Evolutionary conservation across 148 eudicot species (phyloP).

Genomic region (Rhododendron simsii): DNA sequence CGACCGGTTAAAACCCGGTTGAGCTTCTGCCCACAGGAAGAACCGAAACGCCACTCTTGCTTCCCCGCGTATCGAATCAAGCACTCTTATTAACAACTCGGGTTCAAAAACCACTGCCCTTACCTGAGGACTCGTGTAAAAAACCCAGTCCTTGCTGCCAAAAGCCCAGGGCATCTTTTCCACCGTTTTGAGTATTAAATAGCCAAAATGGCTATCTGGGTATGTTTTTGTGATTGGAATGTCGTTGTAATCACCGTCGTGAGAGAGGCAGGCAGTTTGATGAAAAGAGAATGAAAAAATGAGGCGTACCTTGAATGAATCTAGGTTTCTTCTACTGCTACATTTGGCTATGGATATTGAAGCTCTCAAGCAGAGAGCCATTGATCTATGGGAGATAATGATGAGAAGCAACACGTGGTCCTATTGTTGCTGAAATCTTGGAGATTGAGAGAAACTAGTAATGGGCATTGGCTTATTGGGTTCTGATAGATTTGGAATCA

Average conservation of each 20-base stretch:
- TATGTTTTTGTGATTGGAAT: background rate
- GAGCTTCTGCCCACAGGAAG: constrained; percentile 45
- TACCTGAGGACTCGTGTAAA: constrained; percentile 10
- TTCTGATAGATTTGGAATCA: background rate
- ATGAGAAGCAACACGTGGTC: constrained; percentile 4
- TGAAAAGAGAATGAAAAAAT: constrained; percentile 15
- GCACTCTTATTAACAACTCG: constrained; percentile 33
- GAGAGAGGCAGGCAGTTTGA: constrained; percentile 7
- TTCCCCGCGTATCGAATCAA: constrained; percentile 23
- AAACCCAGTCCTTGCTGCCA: constrained; percentile 13
- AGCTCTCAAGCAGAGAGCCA: constrained; percentile 43
- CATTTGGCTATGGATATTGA: constrained; percentile 29
- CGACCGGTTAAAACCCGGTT: constrained; percentile 37
- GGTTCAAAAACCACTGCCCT: constrained; percentile 28
- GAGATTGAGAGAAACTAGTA: background rate
- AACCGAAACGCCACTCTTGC: constrained; percentile 39
- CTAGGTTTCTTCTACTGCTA: background rate
- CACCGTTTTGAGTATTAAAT: constrained; percentile 25
- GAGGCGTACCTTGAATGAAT: constrained; percentile 31
- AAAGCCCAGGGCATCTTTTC: constrained; percentile 29
- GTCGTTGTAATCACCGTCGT: background rate
- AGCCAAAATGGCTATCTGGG: constrained; percentile 14
- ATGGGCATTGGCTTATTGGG: background rate
- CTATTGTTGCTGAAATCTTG: background rate
- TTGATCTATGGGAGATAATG: constrained; percentile 15